Percentiles rank a stretch among this genome's conserved stretches.
These are phyloP conservation scores for Penstemon eatonii DNA, from an alignment of 257 asterid genomes.

Conservation along the genomic window DNA sequence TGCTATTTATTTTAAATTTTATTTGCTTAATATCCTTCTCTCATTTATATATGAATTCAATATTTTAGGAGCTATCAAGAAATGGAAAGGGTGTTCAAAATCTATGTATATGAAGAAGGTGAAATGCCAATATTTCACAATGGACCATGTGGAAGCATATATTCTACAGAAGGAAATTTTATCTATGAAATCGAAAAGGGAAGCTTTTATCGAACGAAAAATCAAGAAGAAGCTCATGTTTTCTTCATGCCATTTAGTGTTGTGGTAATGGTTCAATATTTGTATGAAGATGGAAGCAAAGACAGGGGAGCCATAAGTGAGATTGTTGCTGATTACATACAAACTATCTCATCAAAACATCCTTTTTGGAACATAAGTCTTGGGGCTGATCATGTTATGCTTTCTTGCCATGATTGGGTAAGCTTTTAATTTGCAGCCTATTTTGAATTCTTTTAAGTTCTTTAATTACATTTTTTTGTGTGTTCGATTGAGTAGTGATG, in stretches of 20 bases:
- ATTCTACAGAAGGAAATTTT: slow-evolving; percentile 83
- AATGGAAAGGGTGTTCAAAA: slow-evolving; percentile 82
- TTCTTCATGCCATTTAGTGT: slow-evolving; percentile 85
- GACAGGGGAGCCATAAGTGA: slow-evolving; percentile 49
- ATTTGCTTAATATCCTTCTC: too few relatives aligned
- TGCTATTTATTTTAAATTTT: too few relatives aligned
- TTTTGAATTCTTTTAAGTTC: too few relatives aligned
- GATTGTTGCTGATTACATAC: slow-evolving; percentile 62
- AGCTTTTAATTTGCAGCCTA: slow-evolving; percentile 6
- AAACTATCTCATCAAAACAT: slow-evolving; percentile 49
- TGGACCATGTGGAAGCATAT: slow-evolving; percentile 82
- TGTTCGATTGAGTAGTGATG: too few relatives aligned
- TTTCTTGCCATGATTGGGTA: slow-evolving; percentile 95
- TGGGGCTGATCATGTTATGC: slow-evolving; percentile 88
- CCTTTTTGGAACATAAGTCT: slow-evolving; percentile 77
- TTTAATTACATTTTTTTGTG: too few relatives aligned
- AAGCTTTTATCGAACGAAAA: slow-evolving; percentile 44
- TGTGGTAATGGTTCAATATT: slow-evolving; percentile 60
- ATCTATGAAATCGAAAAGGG: slow-evolving; percentile 71
- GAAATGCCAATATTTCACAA: slow-evolving; percentile 73
- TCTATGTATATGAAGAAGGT: slow-evolving; percentile 79
- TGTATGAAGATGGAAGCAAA: slow-evolving; percentile 46
- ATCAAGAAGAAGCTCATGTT: slow-evolving; percentile 72
- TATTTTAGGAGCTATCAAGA: slow-evolving; percentile 62
- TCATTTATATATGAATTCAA: too few relatives aligned